These are phyloP conservation scores for Puccinia triticina DNA, from an alignment of 1,284 basidiomycete genomes.

Conservation along the genomic window DNA sequence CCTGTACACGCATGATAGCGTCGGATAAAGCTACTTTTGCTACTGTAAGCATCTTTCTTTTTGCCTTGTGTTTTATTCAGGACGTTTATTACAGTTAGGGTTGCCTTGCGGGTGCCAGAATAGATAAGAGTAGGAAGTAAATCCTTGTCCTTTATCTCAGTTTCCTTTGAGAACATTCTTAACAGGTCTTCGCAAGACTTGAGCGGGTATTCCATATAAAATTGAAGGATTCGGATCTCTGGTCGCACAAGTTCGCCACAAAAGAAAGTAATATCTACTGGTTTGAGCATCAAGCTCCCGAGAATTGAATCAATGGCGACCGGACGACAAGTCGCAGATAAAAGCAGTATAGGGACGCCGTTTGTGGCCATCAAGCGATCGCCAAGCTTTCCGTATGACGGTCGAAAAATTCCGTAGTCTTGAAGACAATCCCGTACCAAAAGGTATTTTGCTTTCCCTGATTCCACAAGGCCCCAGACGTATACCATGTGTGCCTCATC, in stretches of 20 bases:
- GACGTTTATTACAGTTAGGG: neutral
- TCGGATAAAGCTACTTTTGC: neutral
- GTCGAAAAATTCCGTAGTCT: constrained; percentile 12
- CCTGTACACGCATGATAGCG: constrained; percentile 15
- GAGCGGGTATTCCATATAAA: neutral
- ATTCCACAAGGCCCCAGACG: no score
- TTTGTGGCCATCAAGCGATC: constrained; percentile 11
- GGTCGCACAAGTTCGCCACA: constrained; percentile 8
- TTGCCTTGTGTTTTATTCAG: neutral
- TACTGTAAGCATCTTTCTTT: neutral
- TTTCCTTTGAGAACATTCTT: neutral
- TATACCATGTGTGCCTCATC: constrained; percentile 30
- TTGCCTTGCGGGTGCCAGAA: constrained; percentile 5
- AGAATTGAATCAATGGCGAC: neutral
- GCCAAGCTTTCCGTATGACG: constrained; percentile 10
- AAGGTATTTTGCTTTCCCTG: neutral
- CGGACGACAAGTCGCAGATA: constrained; percentile 11
- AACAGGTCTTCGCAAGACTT: neutral
- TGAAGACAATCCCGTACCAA: neutral
- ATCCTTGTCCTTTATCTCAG: neutral
- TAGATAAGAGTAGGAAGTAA: neutral
- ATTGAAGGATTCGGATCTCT: neutral
- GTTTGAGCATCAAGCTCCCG: neutral
- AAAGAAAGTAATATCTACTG: neutral
- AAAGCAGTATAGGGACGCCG: neutral